Base-by-base conservation (phyloP, 2,329 filamentous ascomycete species). In the Lojkania enalia region DNA sequence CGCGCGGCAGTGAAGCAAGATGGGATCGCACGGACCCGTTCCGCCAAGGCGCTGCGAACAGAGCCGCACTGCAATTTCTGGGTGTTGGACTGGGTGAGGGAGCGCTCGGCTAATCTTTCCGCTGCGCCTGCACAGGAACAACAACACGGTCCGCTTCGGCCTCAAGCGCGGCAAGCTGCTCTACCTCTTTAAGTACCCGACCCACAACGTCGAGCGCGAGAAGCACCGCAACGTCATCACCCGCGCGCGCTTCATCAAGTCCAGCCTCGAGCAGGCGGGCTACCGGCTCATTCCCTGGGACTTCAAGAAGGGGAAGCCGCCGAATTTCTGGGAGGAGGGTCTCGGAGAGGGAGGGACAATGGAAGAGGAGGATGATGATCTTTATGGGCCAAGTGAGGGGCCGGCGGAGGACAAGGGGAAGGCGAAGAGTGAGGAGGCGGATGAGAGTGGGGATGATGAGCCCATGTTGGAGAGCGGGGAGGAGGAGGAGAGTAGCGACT, bases 301-400 rank as follows among this genome's bases (percentile, higher is more conserved):
- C 49, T 57, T 55, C 49, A 59, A 59, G 42, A 57, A 57, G 43
- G 46, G 46, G 45, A 39, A 55, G 44, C 56, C 51, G 46, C 55
- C 53, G 31, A 51, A 39, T 19, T 59, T 59, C 49, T 57, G 52
- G 54, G 49, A 49, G 21, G 39, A 48, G 20, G 16, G 11, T 5
- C 6, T 20, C 20, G 9, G 15, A 48, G 23, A n/a, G 16, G 19
- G 14, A 20, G 49, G 42, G 27, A 77, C 78, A 75, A 75, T 77
- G 30, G 75, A 77, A 49, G 76, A 78, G 51, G 76, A 78, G 46
- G 76, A 78, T 51, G 76, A 78, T 51, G 75, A 78, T 63, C 73
- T 78, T 52, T 78, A 78, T 60, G 70, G 68, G 37, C 63, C 67
- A 43, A 58, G 61, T n/a, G 63, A 69, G 46, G 53, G 55, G 11